Evolutionary conservation across 2,329 filamentous ascomycete species (phyloP).

Genomic region (Talaromyces verruculosus): DNA sequence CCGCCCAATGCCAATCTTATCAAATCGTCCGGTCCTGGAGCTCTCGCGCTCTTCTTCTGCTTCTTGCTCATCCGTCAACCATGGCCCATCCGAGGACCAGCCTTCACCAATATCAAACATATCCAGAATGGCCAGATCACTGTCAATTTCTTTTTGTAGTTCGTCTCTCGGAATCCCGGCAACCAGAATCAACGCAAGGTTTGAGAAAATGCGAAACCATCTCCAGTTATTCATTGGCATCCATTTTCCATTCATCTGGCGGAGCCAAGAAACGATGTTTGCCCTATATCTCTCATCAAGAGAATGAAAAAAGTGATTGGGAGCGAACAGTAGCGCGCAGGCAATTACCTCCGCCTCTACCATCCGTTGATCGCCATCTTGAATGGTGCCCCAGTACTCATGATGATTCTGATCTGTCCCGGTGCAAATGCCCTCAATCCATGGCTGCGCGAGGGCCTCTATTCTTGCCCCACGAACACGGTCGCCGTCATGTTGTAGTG

Average conservation of each 20-base stretch:
- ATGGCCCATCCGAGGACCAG: slow-evolving; percentile 78
- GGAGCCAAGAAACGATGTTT: slow-evolving; percentile 71
- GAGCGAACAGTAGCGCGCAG: slow-evolving; percentile 69
- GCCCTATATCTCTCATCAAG: slow-evolving; percentile 61
- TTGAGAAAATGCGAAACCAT: slow-evolving; percentile 83
- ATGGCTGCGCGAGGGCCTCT: slow-evolving; percentile 43
- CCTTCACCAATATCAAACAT: slow-evolving; percentile 80
- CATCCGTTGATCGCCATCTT: slow-evolving; percentile 78
- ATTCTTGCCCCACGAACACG: neutral
- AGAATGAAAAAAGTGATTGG: slow-evolving; percentile 63
- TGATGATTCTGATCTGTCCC: slow-evolving; percentile 68
- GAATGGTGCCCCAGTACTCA: slow-evolving; percentile 75
- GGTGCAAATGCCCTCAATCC: slow-evolving; percentile 67
- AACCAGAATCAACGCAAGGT: slow-evolving; percentile 58
- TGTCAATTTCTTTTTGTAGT: slow-evolving; percentile 45
- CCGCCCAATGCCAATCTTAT: slow-evolving; percentile 52
- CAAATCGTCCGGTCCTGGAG: neutral
- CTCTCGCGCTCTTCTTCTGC: neutral
- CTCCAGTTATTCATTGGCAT: slow-evolving; percentile 69
- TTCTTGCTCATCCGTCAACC: slow-evolving; percentile 1
- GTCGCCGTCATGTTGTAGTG: slow-evolving; percentile 29
- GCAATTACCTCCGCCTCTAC: slow-evolving; percentile 81
- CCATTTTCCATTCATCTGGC: slow-evolving; percentile 76
- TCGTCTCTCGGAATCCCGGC: neutral
- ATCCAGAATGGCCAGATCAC: slow-evolving; percentile 74